phyloP scores from a whole-genome alignment of 345 rosid species.

The Laguncularia racemosa region DNA sequence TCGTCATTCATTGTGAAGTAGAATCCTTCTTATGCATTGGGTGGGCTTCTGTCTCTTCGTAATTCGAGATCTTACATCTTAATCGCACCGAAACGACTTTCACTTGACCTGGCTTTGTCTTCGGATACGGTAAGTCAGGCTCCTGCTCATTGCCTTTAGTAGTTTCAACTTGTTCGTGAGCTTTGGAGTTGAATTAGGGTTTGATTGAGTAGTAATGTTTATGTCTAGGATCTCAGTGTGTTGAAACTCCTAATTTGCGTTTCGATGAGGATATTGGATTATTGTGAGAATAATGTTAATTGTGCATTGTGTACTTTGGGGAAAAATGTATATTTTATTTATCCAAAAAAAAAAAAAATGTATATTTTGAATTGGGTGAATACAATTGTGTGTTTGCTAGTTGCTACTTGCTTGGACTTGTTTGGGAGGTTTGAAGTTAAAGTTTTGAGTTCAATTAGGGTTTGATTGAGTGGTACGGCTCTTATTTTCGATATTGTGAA shows the following conservation, averaged over 20 bases:
- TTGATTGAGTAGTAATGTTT: slow-evolving; percentile 9
- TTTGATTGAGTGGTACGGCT: slow-evolving; percentile 9
- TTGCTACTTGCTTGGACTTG: neutral
- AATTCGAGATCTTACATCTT: slow-evolving; percentile 23
- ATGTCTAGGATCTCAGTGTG: neutral
- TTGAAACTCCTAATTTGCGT: slow-evolving; percentile 1
- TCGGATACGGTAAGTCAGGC: slow-evolving; percentile 13
- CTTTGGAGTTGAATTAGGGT: slow-evolving; percentile 21
- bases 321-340: no score
- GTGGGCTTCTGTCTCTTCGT: neutral
- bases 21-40: slow-evolving; percentile 9
- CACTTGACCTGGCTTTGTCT: slow-evolving; percentile 5
- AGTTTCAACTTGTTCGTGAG: neutral
- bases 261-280: neutral
- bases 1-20: slow-evolving; percentile 11
- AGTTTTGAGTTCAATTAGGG: slow-evolving; percentile 21
- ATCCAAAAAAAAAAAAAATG: no score
- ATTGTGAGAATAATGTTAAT: neutral
- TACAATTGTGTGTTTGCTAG: no score
- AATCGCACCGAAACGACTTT: neutral
- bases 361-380: no score
- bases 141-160: neutral
- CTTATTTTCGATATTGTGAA: no score
- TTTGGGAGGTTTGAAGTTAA: neutral
- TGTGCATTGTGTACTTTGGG: no score